Evolutionary conservation across 2,329 filamentous ascomycete genomes (phyloP).

Genomic region (Geosmithia morbida): DNA sequence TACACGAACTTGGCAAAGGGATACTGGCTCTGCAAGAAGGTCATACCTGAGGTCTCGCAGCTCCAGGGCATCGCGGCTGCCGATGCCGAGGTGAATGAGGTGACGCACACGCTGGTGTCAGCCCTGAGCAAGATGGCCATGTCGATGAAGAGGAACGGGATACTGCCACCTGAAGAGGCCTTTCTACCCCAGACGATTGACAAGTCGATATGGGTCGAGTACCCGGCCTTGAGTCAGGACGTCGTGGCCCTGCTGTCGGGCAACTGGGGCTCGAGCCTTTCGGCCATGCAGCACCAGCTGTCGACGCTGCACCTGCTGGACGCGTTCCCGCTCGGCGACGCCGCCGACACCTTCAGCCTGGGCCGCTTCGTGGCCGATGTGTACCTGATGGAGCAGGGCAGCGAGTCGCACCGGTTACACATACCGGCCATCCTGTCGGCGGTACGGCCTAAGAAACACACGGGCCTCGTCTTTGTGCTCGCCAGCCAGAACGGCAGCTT

Average conservation of each 20-base stretch:
- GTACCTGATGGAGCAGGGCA: constrained; percentile 59
- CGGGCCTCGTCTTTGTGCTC: constrained; percentile 56
- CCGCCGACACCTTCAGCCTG: constrained; percentile 59
- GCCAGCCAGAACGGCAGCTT: constrained; percentile 69
- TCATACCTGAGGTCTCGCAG: constrained; percentile 33
- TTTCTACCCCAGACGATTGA: constrained; percentile 67
- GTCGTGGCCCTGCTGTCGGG: constrained; percentile 57
- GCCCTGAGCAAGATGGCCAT: constrained; percentile 60
- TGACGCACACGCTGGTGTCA: constrained; percentile 41
- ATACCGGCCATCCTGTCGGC: constrained; percentile 68
- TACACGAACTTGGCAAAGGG: constrained; percentile 77
- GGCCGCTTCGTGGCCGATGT: constrained; percentile 63
- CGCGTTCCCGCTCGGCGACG: constrained; percentile 66
- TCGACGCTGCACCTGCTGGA: constrained; percentile 43
- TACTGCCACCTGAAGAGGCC: constrained; percentile 55
- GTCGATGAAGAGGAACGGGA: constrained; percentile 74
- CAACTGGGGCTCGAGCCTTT: constrained; percentile 33
- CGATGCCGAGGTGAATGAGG: constrained; percentile 33
- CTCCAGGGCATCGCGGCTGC: constrained; percentile 23
- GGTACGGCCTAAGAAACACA: constrained; percentile 53
- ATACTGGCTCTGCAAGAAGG: constrained; percentile 60
- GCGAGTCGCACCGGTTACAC: constrained; percentile 50
- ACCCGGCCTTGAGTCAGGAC: constrained; percentile 59
- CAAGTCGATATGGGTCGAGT: constrained; percentile 68
- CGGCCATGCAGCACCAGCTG: constrained; percentile 29